A percentile compares a stretch with the other conserved stretches of the same genome.
These are phyloP conservation scores for Paramyrothecium sp. DNA, from an alignment of 2,329 filamentous ascomycete genomes.

Conservation along the genomic window DNA sequence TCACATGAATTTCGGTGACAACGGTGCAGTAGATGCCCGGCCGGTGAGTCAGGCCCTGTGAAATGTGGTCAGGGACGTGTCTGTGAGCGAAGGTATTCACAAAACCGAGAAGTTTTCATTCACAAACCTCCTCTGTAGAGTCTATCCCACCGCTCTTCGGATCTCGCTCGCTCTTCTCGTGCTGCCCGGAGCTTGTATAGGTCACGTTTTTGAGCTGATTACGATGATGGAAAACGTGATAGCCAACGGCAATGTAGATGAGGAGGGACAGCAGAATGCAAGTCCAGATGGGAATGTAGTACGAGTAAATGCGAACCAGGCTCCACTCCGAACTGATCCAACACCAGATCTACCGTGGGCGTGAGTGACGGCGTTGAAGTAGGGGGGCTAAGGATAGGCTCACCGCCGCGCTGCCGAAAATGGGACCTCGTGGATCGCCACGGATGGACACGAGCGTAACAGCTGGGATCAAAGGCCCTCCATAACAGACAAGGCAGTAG, in stretches of 20 bases:
- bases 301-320: constrained; percentile 55
- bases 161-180: constrained; percentile 17
- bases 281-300: constrained; percentile 60
- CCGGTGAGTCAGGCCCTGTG: constrained; percentile 22
- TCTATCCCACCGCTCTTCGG: constrained; percentile 13
- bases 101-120: neutral
- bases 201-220: constrained; percentile 51
- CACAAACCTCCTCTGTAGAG: constrained; percentile 32
- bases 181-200: constrained; percentile 18
- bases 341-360: constrained; percentile 51
- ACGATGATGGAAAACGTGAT: constrained; percentile 57
- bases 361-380: constrained; percentile 6
- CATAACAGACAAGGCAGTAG: constrained; percentile 69
- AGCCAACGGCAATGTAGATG: constrained; percentile 57
- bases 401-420: constrained; percentile 58
- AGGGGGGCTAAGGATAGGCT: constrained; percentile 12
- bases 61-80: neutral
- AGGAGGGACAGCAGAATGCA: constrained; percentile 53
- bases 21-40: constrained; percentile 43
- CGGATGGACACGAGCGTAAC: constrained; percentile 62
- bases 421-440: constrained; percentile 31
- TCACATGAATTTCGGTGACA: constrained; percentile 49
- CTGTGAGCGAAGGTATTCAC: no score
- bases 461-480: constrained; percentile 65
- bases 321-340: constrained; percentile 57